phyloP scores from a whole-genome alignment of 768 basidiomycete species.

The Lentinula boryana region DNA sequence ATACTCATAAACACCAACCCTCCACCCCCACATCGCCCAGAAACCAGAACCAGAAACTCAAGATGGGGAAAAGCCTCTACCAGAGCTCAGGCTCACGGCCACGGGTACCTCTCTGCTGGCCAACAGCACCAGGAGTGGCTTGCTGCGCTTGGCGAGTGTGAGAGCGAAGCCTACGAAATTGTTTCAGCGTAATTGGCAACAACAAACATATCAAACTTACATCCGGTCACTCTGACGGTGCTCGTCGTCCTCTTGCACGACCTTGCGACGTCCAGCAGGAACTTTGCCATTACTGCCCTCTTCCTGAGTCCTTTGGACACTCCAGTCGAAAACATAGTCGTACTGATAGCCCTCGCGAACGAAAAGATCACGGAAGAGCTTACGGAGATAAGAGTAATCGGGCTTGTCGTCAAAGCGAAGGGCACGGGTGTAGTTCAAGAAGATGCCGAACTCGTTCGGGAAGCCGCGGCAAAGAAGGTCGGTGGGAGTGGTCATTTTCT shows the following conservation, averaged over 20 bases:
- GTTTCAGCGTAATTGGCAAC: slow-evolving; percentile 7
- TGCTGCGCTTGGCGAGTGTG: slow-evolving; percentile 82
- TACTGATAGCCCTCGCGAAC: slow-evolving; percentile 98
- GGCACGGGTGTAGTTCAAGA: slow-evolving; percentile 98
- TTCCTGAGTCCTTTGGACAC: slow-evolving; percentile 74
- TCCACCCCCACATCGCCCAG: slow-evolving; percentile 41
- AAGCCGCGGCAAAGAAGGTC: slow-evolving; percentile 98
- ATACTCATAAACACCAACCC: slow-evolving; percentile 35
- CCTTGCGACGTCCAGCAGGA: slow-evolving; percentile 63
- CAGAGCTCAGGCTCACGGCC: slow-evolving; percentile 49
- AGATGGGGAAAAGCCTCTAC: slow-evolving; percentile 33
- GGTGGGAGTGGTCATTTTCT: slow-evolving; percentile 99
- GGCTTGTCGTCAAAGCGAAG: slow-evolving; percentile 99
- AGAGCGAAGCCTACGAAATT: slow-evolving; percentile 64
- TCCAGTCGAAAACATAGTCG: slow-evolving; percentile 99
- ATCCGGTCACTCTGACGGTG: slow-evolving; percentile 78
- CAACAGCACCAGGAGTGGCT: slow-evolving; percentile 41
- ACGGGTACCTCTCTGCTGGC: slow-evolving; percentile 38
- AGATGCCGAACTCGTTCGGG: slow-evolving; percentile 99
- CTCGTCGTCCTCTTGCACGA: slow-evolving; percentile 82
- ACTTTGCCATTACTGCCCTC: slow-evolving; percentile 60
- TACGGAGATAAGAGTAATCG: slow-evolving; percentile 98
- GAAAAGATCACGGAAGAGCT: slow-evolving; percentile 97
- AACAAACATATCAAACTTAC: slow-evolving; percentile 41
- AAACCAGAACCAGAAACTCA: slow-evolving; percentile 31